Evolutionary conservation across 2,329 filamentous ascomycete species (phyloP).

Genomic region (Monilinia vaccinii-corymbosi): DNA sequence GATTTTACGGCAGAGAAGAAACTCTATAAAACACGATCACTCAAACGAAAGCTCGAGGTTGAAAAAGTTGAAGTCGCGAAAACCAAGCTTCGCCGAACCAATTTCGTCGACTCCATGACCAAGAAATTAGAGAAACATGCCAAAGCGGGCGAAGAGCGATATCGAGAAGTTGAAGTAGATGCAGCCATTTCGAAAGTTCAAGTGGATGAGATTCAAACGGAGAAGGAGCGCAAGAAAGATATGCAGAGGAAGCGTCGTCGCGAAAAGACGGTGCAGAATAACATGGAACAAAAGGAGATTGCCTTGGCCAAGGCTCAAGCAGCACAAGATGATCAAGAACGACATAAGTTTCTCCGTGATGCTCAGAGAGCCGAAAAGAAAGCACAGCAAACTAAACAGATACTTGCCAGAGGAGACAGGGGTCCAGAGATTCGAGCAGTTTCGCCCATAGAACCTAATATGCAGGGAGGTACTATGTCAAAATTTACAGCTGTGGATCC

Average conservation of each 20-base stretch:
- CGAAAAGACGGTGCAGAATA: slow-evolving; percentile 91
- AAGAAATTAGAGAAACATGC: slow-evolving; percentile 60
- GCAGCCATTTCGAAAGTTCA: slow-evolving; percentile 80
- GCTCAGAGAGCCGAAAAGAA: slow-evolving; percentile 89
- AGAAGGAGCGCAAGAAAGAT: slow-evolving; percentile 99
- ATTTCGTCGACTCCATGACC: slow-evolving; percentile 49
- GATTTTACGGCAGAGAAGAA: slow-evolving; percentile 42
- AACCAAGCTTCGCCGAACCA: slow-evolving; percentile 51
- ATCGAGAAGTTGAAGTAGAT: slow-evolving; percentile 66
- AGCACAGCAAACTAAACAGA: slow-evolving; percentile 79
- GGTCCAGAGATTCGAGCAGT: slow-evolving; percentile 59
- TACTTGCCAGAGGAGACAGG: slow-evolving; percentile 79
- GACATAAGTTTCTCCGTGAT: slow-evolving; percentile 70
- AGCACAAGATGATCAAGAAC: slow-evolving; percentile 74
- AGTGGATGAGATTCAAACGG: slow-evolving; percentile 79
- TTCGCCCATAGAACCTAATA: slow-evolving; percentile 64
- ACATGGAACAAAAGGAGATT: slow-evolving; percentile 81
- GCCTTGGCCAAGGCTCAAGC: slow-evolving; percentile 69
- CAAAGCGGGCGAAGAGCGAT: slow-evolving; percentile 64
- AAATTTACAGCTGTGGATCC: slow-evolving; percentile 58
- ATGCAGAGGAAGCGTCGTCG: slow-evolving; percentile 96
- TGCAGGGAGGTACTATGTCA: slow-evolving; percentile 78
- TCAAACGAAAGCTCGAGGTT: slow-evolving; percentile 62
- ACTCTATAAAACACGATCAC: slow-evolving; percentile 45
- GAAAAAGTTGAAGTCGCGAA: slow-evolving; percentile 53